Base-by-base conservation (phyloP, 192 early-diverging fungal genomes). In the Geranomyces variabilis region DNA sequence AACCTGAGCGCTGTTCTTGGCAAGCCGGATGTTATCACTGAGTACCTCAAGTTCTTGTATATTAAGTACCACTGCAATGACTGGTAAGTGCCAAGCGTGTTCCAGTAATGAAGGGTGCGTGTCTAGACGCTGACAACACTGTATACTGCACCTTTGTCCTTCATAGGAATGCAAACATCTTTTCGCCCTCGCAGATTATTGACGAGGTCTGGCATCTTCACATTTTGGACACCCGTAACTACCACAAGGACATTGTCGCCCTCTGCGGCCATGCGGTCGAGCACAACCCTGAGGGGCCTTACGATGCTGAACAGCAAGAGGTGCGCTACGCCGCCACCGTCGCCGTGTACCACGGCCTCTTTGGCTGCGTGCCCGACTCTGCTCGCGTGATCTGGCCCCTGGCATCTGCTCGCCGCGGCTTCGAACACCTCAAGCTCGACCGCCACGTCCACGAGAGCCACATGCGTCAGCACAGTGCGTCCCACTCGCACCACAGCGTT, bases 11-110 rank as follows among this genome's bases (percentile, higher is more conserved):
- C 36, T 3, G 36, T 41, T 41, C 36, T 41, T 10, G 36, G 36
- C 36, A 41, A 41, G 36, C 36, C 51, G 2, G 28, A 55, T 7
- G 14, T 61, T 24, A 19, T 61, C 19, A 33, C 22, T 7, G 59
- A 61, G 33, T 61, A 61, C 59, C 19, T 33, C 26, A 19, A 29
- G 19, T 61, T 61, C 59, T 29, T 61, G 21, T 28, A 28, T 19
- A 19, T 61, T 8, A 61, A 61, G 29, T n/a, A n/a, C 29, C 59
- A 61, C 15, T 34, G 26, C 59, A 34, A 61, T 24, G 59, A 61
- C 24, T 53, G 51, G 51, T 41, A 41, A 41, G 36, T n/a, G n/a
- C n/a, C n/a, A n/a, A n/a, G n/a, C n/a, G n/a, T n/a, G n/a, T n/a
- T n/a, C n/a, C n/a, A n/a, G n/a, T n/a, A n/a, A n/a, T n/a, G n/a